Evolutionary conservation across 805 yeast genomes (phyloP).

Genomic region (Myxozyma neotropica): DNA sequence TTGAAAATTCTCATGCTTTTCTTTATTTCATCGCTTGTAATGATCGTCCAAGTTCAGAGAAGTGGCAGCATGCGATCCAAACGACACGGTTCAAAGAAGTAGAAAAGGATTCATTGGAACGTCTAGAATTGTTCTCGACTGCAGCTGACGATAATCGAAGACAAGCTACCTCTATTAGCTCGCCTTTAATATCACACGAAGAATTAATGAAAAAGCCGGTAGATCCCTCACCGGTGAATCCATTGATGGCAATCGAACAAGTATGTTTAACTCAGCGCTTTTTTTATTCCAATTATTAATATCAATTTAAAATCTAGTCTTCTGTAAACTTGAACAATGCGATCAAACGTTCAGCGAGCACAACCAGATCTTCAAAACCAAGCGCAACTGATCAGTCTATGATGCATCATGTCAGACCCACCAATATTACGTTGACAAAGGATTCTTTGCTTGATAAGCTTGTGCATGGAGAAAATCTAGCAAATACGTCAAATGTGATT

Average conservation of each 20-base stretch:
- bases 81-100: constrained; percentile 12
- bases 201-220: constrained; percentile 9
- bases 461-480: constrained; percentile 24
- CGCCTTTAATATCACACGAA: constrained; percentile 15
- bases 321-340: constrained; percentile 15
- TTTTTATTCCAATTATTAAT: neutral
- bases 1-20: constrained; percentile 17
- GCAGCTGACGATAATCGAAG: neutral
- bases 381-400: neutral
- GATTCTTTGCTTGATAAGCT: constrained; percentile 28
- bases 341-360: constrained; percentile 8
- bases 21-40: constrained; percentile 18
- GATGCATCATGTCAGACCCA: constrained; percentile 10
- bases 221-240: neutral
- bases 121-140: constrained; percentile 1
- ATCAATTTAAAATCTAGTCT: neutral
- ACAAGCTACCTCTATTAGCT: neutral
- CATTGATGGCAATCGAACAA: constrained; percentile 15
- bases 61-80: constrained; percentile 22
- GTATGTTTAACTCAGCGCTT: neutral
- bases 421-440: constrained; percentile 17
- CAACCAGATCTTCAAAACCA: neutral
- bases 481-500: constrained; percentile 1
- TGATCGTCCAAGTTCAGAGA: constrained; percentile 13
- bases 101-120: constrained; percentile 1